These are phyloP conservation scores for Dryas integrifolia DNA, from an alignment of 331 rosid genomes.

Conservation along the genomic window DNA sequence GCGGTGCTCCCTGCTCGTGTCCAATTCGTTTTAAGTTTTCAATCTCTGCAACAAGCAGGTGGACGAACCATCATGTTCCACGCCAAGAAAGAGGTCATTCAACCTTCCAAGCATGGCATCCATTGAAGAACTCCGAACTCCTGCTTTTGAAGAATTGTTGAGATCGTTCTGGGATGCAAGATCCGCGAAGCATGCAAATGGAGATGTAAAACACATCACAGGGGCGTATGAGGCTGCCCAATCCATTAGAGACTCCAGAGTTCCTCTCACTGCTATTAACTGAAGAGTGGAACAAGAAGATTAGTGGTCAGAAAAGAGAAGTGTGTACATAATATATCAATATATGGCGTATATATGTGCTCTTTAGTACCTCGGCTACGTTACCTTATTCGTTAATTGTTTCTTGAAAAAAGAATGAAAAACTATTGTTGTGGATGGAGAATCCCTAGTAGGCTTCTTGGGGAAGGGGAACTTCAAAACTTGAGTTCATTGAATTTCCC, in stretches of 20 bases:
- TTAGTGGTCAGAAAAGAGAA: conserved; percentile 15
- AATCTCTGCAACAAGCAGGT: conserved; percentile 42
- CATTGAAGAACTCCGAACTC: conserved; percentile 90
- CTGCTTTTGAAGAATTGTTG: conserved; percentile 86
- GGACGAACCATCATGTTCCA: conserved; percentile 97
- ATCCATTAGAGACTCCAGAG: conserved; percentile 90
- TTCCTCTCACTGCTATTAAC: conserved; percentile 95
- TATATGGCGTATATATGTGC: conserved; percentile 39
- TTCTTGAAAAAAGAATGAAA: conserved; percentile 15
- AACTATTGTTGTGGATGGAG: conserved; percentile 28
- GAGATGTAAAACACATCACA: conserved; percentile 66
- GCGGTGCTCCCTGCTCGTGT: no score
- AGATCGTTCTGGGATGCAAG: conserved; percentile 79
- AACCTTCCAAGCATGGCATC: conserved; percentile 78
- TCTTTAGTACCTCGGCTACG: conserved; percentile 31
- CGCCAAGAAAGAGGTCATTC: conserved; percentile 81
- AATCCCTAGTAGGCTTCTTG: not conserved
- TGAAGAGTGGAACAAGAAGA: conserved; percentile 35
- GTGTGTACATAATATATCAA: conserved; percentile 61
- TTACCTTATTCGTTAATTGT: conserved; percentile 50
- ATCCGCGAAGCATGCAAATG: conserved; percentile 71
- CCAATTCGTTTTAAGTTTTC: not conserved
- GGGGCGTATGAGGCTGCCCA: conserved; percentile 76
- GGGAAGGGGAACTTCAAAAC: conserved; percentile 14
- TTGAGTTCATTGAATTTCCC: conserved; percentile 35